A percentile compares a stretch with the other conserved stretches of the same genome.
phyloP scores from a whole-genome alignment of 306 rosid species.

The Calophaca sinica region DNA sequence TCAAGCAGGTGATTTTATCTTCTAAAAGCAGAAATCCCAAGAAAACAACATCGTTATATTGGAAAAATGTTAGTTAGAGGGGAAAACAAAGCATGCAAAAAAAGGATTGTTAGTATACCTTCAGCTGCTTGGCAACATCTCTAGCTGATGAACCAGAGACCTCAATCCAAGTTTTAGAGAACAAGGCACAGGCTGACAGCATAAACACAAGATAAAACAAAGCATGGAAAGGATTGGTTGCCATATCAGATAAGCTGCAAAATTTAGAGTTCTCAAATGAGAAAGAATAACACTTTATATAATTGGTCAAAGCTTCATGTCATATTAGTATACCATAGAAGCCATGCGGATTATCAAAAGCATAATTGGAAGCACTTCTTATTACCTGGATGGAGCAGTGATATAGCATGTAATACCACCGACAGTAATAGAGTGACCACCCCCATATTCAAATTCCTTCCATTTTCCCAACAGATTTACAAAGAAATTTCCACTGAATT shows the following conservation, averaged over 20 bases:
- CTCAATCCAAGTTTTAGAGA: conserved; percentile 98
- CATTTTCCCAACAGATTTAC: conserved; percentile 91
- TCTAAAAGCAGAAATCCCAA: background rate
- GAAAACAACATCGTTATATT: background rate
- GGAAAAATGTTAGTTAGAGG: background rate
- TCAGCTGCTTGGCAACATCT: conserved; percentile 83
- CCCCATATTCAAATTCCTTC: conserved; percentile 94
- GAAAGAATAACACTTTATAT: too few relatives aligned
- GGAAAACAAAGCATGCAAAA: background rate
- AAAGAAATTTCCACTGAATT: conserved; percentile 81
- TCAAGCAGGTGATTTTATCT: background rate
- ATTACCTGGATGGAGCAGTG: conserved; percentile 92
- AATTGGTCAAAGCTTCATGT: too few relatives aligned
- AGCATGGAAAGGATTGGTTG: conserved; percentile 95
- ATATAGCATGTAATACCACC: conserved; percentile 94
- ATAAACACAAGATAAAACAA: conserved; percentile 85
- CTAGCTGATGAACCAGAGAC: conserved; percentile 96
- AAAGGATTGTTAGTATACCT: conserved; percentile 55
- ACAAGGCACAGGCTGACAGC: conserved; percentile 89
- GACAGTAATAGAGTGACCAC: conserved; percentile 87
- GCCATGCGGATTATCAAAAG: background rate
- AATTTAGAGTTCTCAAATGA: background rate
- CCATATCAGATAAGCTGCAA: conserved; percentile 92
- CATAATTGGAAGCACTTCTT: conserved; percentile 4
- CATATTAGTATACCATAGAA: background rate